Evolutionary conservation across 2,329 filamentous ascomycete species (phyloP).

Genomic region (Cytospora chrysosperma): DNA sequence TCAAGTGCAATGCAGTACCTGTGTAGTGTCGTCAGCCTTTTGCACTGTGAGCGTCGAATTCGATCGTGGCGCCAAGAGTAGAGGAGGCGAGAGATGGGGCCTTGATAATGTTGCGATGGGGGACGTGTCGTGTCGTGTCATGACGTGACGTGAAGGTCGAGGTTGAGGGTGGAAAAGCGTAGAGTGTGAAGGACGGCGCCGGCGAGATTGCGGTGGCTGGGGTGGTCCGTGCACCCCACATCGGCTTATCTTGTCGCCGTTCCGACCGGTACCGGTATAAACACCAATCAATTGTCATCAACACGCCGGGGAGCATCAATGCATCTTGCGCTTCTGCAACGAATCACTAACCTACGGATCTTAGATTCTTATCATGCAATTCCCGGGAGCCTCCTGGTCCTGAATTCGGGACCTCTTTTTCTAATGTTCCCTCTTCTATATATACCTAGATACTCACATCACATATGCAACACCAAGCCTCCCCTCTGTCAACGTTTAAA

Average conservation of each 20-base stretch:
- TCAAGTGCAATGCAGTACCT: neutral
- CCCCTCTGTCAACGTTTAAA: too few species aligned
- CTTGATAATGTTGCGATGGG: neutral
- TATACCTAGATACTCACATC: too few species aligned
- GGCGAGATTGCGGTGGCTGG: neutral
- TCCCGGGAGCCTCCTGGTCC: too few species aligned
- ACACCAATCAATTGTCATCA: too few species aligned
- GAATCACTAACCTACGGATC: too few species aligned
- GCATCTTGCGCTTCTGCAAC: too few species aligned
- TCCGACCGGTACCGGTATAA: neutral
- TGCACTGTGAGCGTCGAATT: neutral
- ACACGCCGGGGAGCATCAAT: too few species aligned
- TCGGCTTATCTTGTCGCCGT: neutral
- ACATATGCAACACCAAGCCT: too few species aligned
- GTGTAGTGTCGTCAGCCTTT: neutral
- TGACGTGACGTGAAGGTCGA: neutral
- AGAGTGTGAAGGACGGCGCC: neutral
- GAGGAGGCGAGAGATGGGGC: too few species aligned
- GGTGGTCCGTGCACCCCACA: slow-evolving; percentile 2
- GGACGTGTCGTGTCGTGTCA: neutral
- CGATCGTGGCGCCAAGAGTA: neutral
- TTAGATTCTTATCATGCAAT: too few species aligned
- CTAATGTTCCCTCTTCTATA: too few species aligned
- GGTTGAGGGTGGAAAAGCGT: neutral
- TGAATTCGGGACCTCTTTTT: too few species aligned